Base-by-base conservation (phyloP, 139 green algal species). In the Chlorella sorokiniana region DNA sequence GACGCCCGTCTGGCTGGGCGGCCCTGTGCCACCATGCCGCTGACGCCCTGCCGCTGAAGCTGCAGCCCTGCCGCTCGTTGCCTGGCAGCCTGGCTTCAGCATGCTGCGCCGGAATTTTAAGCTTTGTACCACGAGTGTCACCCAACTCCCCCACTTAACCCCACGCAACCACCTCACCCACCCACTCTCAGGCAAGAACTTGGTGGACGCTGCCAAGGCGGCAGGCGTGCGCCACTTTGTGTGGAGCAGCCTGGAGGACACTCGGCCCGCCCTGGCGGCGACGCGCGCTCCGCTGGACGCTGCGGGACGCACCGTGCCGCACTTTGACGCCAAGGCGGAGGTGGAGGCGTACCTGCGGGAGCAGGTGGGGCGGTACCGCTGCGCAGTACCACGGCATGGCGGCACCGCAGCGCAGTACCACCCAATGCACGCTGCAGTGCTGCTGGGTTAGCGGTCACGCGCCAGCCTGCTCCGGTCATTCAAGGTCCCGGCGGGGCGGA, bases 311-410 rank as follows among this genome's bases (percentile, higher is more conserved):
- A 79, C 52, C n/a, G 75, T 83, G 44, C 82, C 82, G 1, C 82
- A 86, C 64, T 86, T 86, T 64, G 82, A 86, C 64, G 74, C 75
- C 51, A 86, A 86, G 74, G 33, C 62, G 6, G 82, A 86, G 38
- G 37, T 82, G 11, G 75, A 83, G 35, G 40, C 27, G 1, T 86
- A 86, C 37, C 27, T 40, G n/a, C 37, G 61, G 10, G 61, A 69
- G 70, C 56, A 83, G 81, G 54, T 86, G 67, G 16, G 52, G 14
- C 65, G 2, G 3, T 3, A 16, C 52, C 7, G 22, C 52, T 61
- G n/a, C n/a, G n/a, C n/a, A n/a, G n/a, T n/a, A n/a, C n/a, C n/a
- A n/a, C n/a, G n/a, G n/a, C n/a, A n/a, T n/a, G n/a, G n/a, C n/a
- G n/a, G n/a, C 52, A 61, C 22, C 7, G 9, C 52, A 61, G 6